These are phyloP conservation scores for Fallopia convolvulus DNA, from an alignment of 148 eudicot genomes.

Conservation along the genomic window DNA sequence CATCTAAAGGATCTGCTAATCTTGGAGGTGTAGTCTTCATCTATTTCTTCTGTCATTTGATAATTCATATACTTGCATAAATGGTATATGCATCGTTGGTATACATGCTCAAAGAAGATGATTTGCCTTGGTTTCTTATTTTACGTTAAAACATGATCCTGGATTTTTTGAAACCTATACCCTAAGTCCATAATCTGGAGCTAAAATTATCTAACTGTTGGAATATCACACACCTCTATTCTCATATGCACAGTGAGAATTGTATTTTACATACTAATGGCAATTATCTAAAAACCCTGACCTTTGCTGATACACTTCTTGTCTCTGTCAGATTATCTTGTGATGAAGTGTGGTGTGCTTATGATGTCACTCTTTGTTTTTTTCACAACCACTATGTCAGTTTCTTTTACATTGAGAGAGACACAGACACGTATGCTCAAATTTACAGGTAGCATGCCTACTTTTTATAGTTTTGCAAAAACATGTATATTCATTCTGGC, in stretches of 20 bases:
- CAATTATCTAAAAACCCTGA: neutral
- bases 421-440: slow-evolving; percentile 98
- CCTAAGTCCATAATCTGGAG: slow-evolving; percentile 1
- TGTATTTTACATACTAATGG: neutral
- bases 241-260: neutral
- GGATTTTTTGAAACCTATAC: neutral
- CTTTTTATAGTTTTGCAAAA: neutral
- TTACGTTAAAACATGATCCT: neutral
- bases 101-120: neutral
- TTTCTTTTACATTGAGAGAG: slow-evolving; percentile 95
- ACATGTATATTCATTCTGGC: neutral
- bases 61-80: neutral
- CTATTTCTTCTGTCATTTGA: neutral
- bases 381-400: slow-evolving; percentile 99
- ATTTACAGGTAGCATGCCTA: slow-evolving; percentile 69
- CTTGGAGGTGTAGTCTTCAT: slow-evolving; percentile 60
- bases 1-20: slow-evolving; percentile 66
- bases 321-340: slow-evolving; percentile 75
- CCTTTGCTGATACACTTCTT: slow-evolving; percentile 4
- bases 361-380: slow-evolving; percentile 99
- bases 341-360: slow-evolving; percentile 92
- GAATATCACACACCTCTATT: neutral
- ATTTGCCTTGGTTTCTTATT: neutral
- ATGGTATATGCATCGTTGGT: neutral
- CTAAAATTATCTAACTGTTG: neutral